These are phyloP conservation scores for Secale cereale DNA, from an alignment of 176 grass and related monocot species.

Conservation along the genomic window DNA sequence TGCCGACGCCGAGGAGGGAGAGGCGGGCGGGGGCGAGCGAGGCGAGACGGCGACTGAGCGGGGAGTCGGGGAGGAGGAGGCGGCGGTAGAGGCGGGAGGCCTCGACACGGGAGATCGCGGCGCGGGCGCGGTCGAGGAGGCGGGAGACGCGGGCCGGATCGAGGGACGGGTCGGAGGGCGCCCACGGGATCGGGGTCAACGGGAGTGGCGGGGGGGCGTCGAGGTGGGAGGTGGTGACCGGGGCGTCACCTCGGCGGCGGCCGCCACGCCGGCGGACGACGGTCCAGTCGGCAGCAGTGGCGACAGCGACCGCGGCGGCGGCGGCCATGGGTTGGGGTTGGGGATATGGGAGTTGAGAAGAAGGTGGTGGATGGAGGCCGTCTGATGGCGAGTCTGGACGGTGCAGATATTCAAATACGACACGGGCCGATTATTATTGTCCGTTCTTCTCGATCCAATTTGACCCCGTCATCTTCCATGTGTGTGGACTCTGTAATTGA, in stretches of 20 bases:
- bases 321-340: slow-evolving; percentile 2
- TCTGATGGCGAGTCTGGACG: neutral
- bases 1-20: slow-evolving; percentile 64
- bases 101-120: slow-evolving; percentile 40
- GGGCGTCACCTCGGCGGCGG: neutral
- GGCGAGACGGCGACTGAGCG: slow-evolving; percentile 25
- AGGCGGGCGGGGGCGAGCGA: slow-evolving; percentile 13
- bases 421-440: no score
- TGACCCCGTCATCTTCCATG: no score
- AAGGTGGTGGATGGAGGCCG: neutral
- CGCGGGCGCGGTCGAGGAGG: slow-evolving; percentile 38
- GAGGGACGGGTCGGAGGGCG: slow-evolving; percentile 47
- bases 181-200: slow-evolving; percentile 23
- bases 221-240: neutral
- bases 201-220: slow-evolving; percentile 6
- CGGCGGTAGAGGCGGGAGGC: slow-evolving; percentile 44
- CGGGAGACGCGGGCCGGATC: slow-evolving; percentile 34
- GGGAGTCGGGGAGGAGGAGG: slow-evolving; percentile 27
- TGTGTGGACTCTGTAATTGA: no score
- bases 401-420: neutral
- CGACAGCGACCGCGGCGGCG: neutral
- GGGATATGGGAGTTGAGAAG: neutral
- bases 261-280: slow-evolving; percentile 30
- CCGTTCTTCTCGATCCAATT: no score
- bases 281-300: slow-evolving; percentile 31